Base-by-base conservation (phyloP, 352 stramenopile genomes). In the Achlya hypogyna region DNA sequence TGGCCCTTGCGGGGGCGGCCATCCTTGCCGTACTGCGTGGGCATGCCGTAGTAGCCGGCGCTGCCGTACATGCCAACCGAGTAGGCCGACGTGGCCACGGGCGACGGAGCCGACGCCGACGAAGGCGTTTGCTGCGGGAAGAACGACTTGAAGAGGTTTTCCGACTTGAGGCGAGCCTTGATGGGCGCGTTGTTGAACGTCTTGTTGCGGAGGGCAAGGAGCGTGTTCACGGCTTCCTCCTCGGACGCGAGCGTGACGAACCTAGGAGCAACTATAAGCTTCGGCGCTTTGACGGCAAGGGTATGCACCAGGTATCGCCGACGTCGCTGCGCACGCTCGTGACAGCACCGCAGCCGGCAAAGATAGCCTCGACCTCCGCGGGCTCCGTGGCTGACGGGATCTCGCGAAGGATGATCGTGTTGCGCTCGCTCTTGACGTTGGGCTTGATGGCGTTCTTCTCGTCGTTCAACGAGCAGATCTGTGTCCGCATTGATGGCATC, bases 391-490 rank as follows among this genome's bases (percentile, higher is more conserved):
- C 87, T 32, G 88, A 96, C 59, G 89, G 84, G 70, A 97, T 96
- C 68, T 97, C 90, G 43, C 90, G 81, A 63, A 97, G 71, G 69
- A 97, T 97, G 73, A 97, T 97, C 56, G 90, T 97, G 53, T 91
- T 96, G 67, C 89, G 81, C 74, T 97, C 89, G 45, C 82, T 86
- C 74, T 96, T 96, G 69, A 97, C 85, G 74, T 94, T 96, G 45
- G 90, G 88, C 72, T 96, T 96, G 76, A 97, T 94, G 34, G 87
- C 85, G 69, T 96, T 80, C 54, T 92, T 80, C 49, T 83, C 72
- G 43, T 78, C 76, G 74, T 79, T 95, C n/a, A 93, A 69, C 1
- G 74, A 75, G 65, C 82, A 87, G 34, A 91, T 65, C 79, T 90
- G 69, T 31, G 34, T 45, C 18, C 5, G 29, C 8, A 58, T 14